Evolutionary conservation across 495 filamentous ascomycete species (phyloP).

Genomic region (Hypoxylon lienhwacheense): DNA sequence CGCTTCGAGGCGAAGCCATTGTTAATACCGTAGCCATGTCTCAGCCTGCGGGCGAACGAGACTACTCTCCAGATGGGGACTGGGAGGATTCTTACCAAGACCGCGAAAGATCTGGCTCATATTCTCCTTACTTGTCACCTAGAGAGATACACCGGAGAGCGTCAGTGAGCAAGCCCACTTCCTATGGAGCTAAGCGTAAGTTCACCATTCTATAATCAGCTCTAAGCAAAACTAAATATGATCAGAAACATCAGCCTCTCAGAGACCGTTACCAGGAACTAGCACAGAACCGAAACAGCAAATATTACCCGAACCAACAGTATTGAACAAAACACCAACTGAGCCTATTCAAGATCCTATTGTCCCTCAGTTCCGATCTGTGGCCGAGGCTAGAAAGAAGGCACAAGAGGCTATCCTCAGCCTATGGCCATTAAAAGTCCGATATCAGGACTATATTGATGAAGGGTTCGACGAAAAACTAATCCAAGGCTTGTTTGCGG

Average conservation of each 20-base stretch:
- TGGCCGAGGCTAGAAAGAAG: slow-evolving; percentile 61
- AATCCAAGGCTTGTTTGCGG: slow-evolving; percentile 65
- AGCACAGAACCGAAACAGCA: background rate
- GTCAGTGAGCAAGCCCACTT: slow-evolving; percentile 29
- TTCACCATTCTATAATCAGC: background rate
- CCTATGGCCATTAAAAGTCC: slow-evolving; percentile 64
- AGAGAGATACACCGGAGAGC: slow-evolving; percentile 43
- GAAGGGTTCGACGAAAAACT: slow-evolving; percentile 69
- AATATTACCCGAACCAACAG: background rate
- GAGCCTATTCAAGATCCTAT: background rate
- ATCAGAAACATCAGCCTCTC: slow-evolving; percentile 4
- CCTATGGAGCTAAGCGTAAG: slow-evolving; percentile 29
- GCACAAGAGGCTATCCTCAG: slow-evolving; percentile 69
- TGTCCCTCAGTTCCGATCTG: slow-evolving; percentile 18
- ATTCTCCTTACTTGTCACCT: slow-evolving; percentile 56
- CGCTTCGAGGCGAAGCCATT: slow-evolving; percentile 25
- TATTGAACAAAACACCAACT: background rate
- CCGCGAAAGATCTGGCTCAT: slow-evolving; percentile 52
- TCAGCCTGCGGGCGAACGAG: slow-evolving; percentile 22
- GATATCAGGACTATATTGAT: slow-evolving; percentile 66
- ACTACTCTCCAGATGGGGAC: slow-evolving; percentile 32
- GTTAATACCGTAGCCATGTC: slow-evolving; percentile 25
- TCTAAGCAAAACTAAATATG: slow-evolving; percentile 18
- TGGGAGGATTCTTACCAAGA: slow-evolving; percentile 36
- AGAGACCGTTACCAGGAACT: slow-evolving; percentile 7